Evolutionary conservation across 2,329 filamentous ascomycete genomes (phyloP).

Genomic region (Colletotrichum abscissum): DNA sequence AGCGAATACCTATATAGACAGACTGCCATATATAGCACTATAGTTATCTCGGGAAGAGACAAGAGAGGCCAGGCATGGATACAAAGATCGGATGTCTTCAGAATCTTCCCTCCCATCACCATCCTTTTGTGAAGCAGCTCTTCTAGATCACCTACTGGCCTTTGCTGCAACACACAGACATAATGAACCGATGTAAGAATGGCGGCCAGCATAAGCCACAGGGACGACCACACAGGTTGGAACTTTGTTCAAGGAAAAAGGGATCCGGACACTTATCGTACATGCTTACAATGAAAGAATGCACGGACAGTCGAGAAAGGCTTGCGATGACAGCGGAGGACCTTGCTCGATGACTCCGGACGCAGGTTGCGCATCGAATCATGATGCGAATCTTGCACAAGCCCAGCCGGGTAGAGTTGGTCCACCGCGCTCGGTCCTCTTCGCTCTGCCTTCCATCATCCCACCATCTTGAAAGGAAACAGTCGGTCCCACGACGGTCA

Average conservation of each 20-base stretch:
- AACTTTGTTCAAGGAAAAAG: background rate
- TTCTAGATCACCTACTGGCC: background rate
- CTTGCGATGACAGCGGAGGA: conserved; percentile 1
- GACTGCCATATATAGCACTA: background rate
- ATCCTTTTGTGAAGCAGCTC: background rate
- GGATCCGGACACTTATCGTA: too few relatives aligned
- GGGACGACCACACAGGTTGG: background rate
- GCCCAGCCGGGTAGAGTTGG: background rate
- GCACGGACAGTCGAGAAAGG: background rate
- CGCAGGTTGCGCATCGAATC: background rate
- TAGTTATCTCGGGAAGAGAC: background rate
- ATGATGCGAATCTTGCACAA: background rate
- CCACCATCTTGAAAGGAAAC: background rate
- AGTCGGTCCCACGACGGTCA: background rate
- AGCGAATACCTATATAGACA: background rate
- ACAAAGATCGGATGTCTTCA: background rate
- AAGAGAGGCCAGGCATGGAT: background rate
- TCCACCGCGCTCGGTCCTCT: background rate
- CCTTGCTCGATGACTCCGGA: conserved; percentile 5
- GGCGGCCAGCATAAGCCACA: background rate
- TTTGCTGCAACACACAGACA: background rate
- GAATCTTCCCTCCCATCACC: background rate
- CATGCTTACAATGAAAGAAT: background rate
- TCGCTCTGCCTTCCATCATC: background rate
- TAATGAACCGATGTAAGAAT: background rate